These are phyloP conservation scores for Pythium scleroteichum DNA, from an alignment of 352 stramenopile species.

Conservation along the genomic window DNA sequence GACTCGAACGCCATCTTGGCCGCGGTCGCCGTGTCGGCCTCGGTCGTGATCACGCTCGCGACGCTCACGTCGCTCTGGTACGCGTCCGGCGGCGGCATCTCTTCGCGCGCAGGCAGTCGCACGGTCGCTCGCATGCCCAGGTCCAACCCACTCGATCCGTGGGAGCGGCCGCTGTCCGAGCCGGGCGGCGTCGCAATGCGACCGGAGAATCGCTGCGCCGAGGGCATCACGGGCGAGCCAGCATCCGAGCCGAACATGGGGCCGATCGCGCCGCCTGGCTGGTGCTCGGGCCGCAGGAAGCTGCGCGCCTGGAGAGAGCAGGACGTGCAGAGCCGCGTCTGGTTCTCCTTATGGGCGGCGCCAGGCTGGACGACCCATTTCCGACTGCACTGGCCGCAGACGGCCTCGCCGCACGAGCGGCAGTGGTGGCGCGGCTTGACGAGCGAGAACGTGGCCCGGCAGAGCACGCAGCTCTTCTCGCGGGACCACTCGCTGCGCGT, in stretches of 20 bases:
- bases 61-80: slow-evolving; percentile 64
- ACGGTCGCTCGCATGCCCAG: slow-evolving; percentile 21
- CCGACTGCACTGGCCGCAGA: slow-evolving; percentile 81
- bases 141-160: slow-evolving; percentile 6
- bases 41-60: slow-evolving; percentile 61
- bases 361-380: slow-evolving; percentile 81
- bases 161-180: background rate
- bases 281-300: slow-evolving; percentile 38
- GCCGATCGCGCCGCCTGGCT: background rate
- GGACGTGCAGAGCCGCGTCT: slow-evolving; percentile 77
- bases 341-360: slow-evolving; percentile 44
- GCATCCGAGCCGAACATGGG: slow-evolving; percentile 14
- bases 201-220: slow-evolving; percentile 1
- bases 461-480: slow-evolving; percentile 67
- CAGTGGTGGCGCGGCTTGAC: slow-evolving; percentile 81
- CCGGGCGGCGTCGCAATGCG: slow-evolving; percentile 13
- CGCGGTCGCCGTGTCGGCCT: slow-evolving; percentile 58
- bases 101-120: slow-evolving; percentile 22
- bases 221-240: slow-evolving; percentile 26
- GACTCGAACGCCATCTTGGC: slow-evolving; percentile 56
- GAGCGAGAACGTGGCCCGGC: slow-evolving; percentile 67
- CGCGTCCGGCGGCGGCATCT: slow-evolving; percentile 20
- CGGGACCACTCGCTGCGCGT: slow-evolving; percentile 57
- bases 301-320: slow-evolving; percentile 78
- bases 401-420: slow-evolving; percentile 75